Base-by-base conservation (phyloP, 1,284 basidiomycete genomes). In the Cutaneotrichosporon dermatis region DNA sequence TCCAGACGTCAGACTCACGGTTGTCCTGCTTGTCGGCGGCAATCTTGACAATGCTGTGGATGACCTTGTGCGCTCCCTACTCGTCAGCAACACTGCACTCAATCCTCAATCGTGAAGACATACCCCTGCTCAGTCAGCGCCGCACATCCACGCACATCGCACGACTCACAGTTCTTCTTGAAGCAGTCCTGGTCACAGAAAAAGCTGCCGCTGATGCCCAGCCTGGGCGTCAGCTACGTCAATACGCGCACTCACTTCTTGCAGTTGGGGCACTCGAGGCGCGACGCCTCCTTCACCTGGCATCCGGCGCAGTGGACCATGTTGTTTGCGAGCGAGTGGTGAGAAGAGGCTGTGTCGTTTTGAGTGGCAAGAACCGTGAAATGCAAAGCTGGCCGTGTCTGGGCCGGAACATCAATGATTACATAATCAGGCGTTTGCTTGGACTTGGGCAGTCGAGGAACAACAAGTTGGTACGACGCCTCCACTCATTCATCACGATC, bases 171-270 rank as follows among this genome's bases (percentile, higher is more conserved):
- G 65, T 69, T 77, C 60, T 70, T 71, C 69, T 79, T 79, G 72
- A 79, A 79, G 63, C 79, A 79, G 41, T 70, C 72, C 63, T 79
- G 79, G 61, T 79, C 76, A 59, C 77, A 78, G 73, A 79, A 79
- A 68, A 76, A 79, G 49, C 74, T 76, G 25, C 77, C 78, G 9
- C 67, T 66, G 56, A 79, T 79, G 33, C 77, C 77, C 34, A 79
- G 66, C 62, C 77, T 77, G 57, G 25, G 33, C 6, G 51, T 65
- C 45, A 66, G 62, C 51, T 25, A 25, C 25, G 25, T 25, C 25
- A 25, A 25, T 25, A 25, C 25, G 25, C 25, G 12, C 8, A 69
- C 75, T 59, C 57, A 77, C 76, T 78, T 78, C 61, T 77, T 79
- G 65, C 77, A 79, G 49, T 70, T 74, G 4, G 77, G 77, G 59